Conservation (phyloP, 1,284 basidiomycete species). For the Austroboletus sp. region DNA sequence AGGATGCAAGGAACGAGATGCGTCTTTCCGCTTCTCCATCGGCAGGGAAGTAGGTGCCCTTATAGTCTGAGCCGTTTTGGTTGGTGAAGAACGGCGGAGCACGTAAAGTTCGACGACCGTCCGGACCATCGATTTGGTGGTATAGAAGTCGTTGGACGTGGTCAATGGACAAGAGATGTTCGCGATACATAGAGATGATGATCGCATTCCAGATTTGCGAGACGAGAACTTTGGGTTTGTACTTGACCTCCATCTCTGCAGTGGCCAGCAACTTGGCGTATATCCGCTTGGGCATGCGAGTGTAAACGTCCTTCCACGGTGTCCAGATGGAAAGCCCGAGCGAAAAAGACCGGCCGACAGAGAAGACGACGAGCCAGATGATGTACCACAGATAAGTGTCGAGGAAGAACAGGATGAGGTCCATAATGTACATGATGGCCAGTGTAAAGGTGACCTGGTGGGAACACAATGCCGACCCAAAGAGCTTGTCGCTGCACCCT, state of each 20-base stretch:
- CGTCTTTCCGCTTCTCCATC: slow-evolving; percentile 93
- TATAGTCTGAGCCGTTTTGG: slow-evolving; percentile 67
- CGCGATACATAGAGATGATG: slow-evolving; percentile 97
- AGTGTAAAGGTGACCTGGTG: slow-evolving; percentile 89
- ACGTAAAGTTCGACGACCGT: slow-evolving; percentile 83
- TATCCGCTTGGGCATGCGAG: slow-evolving; percentile 90
- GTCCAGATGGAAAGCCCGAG: slow-evolving; percentile 95
- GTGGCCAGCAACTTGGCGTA: slow-evolving; percentile 93
- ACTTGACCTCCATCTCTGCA: slow-evolving; percentile 92
- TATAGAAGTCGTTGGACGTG: slow-evolving; percentile 91
- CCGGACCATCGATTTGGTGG: slow-evolving; percentile 83
- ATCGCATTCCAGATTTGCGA: slow-evolving; percentile 97
- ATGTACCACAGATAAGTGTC: slow-evolving; percentile 97
- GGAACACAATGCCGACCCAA: slow-evolving; percentile 72
- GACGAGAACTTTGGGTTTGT: slow-evolving; percentile 95
- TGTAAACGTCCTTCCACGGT: slow-evolving; percentile 92
- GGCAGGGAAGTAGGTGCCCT: slow-evolving; percentile 83
- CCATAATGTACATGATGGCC: slow-evolving; percentile 95
- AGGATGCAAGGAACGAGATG: slow-evolving; percentile 95
- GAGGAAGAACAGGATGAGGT: slow-evolving; percentile 89
- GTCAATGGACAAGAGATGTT: slow-evolving; percentile 90
- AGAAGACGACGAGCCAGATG: slow-evolving; percentile 95
- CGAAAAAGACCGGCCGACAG: slow-evolving; percentile 80
- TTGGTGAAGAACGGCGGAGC: slow-evolving; percentile 94
- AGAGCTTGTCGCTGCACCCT: slow-evolving; percentile 75